Percentiles rank a stretch among this genome's conserved stretches.
Evolutionary conservation across 306 rosid species (phyloP).

Genomic region (Purshia tridentata): DNA sequence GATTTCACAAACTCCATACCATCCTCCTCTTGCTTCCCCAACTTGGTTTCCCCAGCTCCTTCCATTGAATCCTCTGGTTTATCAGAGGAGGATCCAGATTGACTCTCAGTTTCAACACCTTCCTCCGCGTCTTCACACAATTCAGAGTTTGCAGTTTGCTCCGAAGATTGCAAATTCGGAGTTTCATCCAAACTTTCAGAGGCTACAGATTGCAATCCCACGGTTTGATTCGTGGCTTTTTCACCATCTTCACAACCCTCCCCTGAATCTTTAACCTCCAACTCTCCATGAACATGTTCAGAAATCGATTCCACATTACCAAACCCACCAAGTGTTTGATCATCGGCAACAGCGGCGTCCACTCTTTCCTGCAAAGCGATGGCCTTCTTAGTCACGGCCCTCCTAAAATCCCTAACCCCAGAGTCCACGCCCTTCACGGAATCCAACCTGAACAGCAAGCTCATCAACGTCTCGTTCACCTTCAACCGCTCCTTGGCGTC

Average conservation of each 20-base stretch:
- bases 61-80: not conserved
- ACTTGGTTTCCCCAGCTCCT: not conserved
- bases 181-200: not conserved
- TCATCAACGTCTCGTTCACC: conserved; percentile 61
- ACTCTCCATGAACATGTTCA: not conserved
- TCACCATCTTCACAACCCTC: not conserved
- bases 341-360: conserved; percentile 35
- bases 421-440: conserved; percentile 49
- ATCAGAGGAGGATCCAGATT: not conserved
- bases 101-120: conserved; percentile 16
- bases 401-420: conserved; percentile 61
- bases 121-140: not conserved
- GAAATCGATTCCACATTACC: conserved; percentile 3
- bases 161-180: not conserved
- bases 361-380: conserved; percentile 60
- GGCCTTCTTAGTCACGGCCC: conserved; percentile 52
- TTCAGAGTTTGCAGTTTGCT: no score
- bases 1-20: not conserved
- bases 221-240: not conserved
- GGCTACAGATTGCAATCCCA: not conserved
- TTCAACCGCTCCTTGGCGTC: conserved; percentile 54
- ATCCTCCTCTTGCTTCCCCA: not conserved
- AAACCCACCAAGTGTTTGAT: not conserved
- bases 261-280: not conserved
- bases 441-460: conserved; percentile 58